These are phyloP conservation scores for Zygosaccharomyces bailii DNA, from an alignment of 805 yeast genomes.

Conservation along the genomic window DNA sequence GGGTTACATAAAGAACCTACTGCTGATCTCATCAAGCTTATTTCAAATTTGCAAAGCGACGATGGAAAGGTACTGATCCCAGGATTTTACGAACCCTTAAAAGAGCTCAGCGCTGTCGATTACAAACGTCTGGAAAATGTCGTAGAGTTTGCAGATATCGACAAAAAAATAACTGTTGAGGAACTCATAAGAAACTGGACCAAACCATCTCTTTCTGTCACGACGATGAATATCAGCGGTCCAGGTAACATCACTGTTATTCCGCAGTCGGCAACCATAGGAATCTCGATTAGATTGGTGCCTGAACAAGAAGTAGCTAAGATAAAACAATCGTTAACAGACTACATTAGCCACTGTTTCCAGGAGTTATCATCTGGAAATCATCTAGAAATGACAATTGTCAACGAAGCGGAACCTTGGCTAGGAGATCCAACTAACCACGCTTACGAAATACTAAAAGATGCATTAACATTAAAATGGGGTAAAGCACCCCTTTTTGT, in stretches of 20 bases:
- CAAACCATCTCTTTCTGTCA: constrained; percentile 83
- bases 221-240: constrained; percentile 80
- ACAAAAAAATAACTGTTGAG: constrained; percentile 36
- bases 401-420: constrained; percentile 95
- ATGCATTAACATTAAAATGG: constrained; percentile 71
- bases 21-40: constrained; percentile 70
- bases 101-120: constrained; percentile 57
- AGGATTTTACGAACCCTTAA: constrained; percentile 65
- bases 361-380: constrained; percentile 54
- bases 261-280: constrained; percentile 74
- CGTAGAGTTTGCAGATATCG: constrained; percentile 38
- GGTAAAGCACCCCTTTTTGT: constrained; percentile 75
- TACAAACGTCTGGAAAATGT: constrained; percentile 59
- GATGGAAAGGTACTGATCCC: constrained; percentile 60
- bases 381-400: constrained; percentile 53
- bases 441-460: constrained; percentile 63
- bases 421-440: constrained; percentile 77
- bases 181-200: constrained; percentile 82
- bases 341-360: constrained; percentile 49
- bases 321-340: constrained; percentile 50
- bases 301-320: constrained; percentile 75
- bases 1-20: constrained; percentile 88
- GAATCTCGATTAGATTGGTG: constrained; percentile 79
- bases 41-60: constrained; percentile 59
- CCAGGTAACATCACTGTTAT: constrained; percentile 88